phyloP scores from a whole-genome alignment of 805 yeast species.

The Spathaspora hagerdaliae region DNA sequence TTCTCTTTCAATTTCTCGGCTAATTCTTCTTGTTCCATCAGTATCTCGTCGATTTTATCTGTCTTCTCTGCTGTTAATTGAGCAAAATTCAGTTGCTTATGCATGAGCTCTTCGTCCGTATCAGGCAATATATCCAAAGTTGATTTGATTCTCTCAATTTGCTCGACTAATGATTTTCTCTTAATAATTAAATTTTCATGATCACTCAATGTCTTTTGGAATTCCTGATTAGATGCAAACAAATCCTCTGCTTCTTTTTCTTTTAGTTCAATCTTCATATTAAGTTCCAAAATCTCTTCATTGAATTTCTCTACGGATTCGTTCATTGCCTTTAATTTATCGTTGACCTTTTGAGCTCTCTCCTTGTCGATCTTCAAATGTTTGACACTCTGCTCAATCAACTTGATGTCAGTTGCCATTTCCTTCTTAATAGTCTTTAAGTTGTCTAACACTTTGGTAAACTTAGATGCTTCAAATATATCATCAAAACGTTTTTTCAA shows the following conservation, averaged over 20 bases:
- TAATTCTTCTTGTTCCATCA: slow-evolving; percentile 12
- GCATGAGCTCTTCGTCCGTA: slow-evolving; percentile 25
- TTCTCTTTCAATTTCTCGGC: slow-evolving; percentile 10
- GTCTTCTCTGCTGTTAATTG: slow-evolving; percentile 15
- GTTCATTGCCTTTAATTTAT: slow-evolving; percentile 42
- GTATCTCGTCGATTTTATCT: slow-evolving; percentile 7
- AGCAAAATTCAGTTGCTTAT: slow-evolving; percentile 27
- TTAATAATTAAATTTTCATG: slow-evolving; percentile 54
- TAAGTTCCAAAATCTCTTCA: slow-evolving; percentile 45
- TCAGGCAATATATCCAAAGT: slow-evolving; percentile 47
- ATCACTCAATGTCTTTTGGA: slow-evolving; percentile 65
- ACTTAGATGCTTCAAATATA: slow-evolving; percentile 91
- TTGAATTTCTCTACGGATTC: slow-evolving; percentile 42
- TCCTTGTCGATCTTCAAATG: slow-evolving; percentile 72
- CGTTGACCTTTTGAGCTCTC: slow-evolving; percentile 58
- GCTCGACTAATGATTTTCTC: slow-evolving; percentile 42
- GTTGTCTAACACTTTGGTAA: slow-evolving; percentile 82
- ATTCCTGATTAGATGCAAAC: slow-evolving; percentile 76
- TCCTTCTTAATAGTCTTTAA: slow-evolving; percentile 76
- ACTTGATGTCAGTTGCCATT: slow-evolving; percentile 66
- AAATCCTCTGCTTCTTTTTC: slow-evolving; percentile 59
- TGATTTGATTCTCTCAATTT: slow-evolving; percentile 46
- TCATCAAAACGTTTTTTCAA: slow-evolving; percentile 93
- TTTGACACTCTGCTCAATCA: slow-evolving; percentile 73
- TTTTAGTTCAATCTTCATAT: slow-evolving; percentile 45